Percentiles rank a stretch among this genome's conserved stretches.
These are phyloP conservation scores for Aegilops speltoides DNA, from an alignment of 176 grass and related monocot species.

Conservation along the genomic window DNA sequence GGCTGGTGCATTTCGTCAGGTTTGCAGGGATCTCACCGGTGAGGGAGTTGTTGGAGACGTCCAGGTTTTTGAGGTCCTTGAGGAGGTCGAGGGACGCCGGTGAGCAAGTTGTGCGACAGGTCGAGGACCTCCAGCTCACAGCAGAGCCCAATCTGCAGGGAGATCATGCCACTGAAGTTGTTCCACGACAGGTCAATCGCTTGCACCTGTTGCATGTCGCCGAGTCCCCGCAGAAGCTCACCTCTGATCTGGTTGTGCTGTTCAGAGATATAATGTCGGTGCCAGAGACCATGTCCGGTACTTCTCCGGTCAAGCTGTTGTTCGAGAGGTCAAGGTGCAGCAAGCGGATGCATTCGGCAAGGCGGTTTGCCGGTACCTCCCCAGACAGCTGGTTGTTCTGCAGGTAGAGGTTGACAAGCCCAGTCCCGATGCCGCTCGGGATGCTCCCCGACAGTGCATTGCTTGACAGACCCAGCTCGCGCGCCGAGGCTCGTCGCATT, in stretches of 20 bases:
- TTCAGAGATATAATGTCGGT: conserved; percentile 52
- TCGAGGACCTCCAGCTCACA: conserved; percentile 46
- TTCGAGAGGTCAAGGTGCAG: conserved; percentile 59
- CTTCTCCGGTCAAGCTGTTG: conserved; percentile 50
- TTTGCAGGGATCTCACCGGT: conserved; percentile 56
- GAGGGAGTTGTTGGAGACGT: conserved; percentile 70
- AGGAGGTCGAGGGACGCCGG: conserved; percentile 41
- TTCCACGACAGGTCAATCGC: conserved; percentile 76
- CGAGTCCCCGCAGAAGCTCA: conserved; percentile 36
- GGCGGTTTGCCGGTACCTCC: conserved; percentile 54
- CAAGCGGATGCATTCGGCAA: conserved; percentile 25
- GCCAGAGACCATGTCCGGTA: conserved; percentile 46
- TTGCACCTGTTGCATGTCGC: conserved; percentile 50
- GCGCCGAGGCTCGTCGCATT: conserved; percentile 44
- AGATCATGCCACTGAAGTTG: conserved; percentile 52
- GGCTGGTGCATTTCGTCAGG: conserved; percentile 45
- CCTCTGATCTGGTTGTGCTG: conserved; percentile 62
- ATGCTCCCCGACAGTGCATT: conserved; percentile 60
- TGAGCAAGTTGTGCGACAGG: conserved; percentile 71
- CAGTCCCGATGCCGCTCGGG: conserved; percentile 50
- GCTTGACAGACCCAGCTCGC: conserved; percentile 50
- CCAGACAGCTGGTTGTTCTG: conserved; percentile 55
- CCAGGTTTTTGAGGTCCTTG: conserved; percentile 44
- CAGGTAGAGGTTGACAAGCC: conserved; percentile 28
- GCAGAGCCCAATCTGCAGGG: conserved; percentile 32